Percentiles rank a stretch among this genome's conserved stretches.
These are phyloP conservation scores for Phellopilus nigrolimitatus DNA, from an alignment of 1,284 basidiomycete species.

Conservation along the genomic window DNA sequence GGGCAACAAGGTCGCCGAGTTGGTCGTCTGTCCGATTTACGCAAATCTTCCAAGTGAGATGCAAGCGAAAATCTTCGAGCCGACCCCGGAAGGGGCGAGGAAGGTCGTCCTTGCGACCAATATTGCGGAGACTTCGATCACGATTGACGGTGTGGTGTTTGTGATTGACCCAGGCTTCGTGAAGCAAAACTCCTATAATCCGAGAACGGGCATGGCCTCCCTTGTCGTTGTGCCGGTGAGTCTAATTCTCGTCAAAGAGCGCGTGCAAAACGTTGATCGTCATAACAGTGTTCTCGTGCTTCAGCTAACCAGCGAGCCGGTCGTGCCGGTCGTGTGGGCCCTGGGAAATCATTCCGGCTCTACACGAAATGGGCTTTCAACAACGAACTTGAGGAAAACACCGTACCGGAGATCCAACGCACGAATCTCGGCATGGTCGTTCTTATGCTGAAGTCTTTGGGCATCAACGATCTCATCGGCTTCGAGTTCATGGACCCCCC, in stretches of 20 bases:
- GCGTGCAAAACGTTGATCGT: slow-evolving; percentile 14
- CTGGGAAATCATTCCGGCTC: slow-evolving; percentile 96
- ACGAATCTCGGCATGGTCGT: slow-evolving; percentile 98
- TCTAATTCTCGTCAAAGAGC: slow-evolving; percentile 20
- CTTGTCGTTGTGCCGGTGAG: slow-evolving; percentile 88
- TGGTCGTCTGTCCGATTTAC: slow-evolving; percentile 97
- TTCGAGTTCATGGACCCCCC: slow-evolving; percentile 99
- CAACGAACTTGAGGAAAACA: slow-evolving; percentile 95
- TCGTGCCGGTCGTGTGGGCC: slow-evolving; percentile 94
- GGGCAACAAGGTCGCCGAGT: slow-evolving; percentile 93
- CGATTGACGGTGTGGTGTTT: slow-evolving; percentile 96
- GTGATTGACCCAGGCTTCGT: slow-evolving; percentile 98
- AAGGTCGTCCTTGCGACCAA: slow-evolving; percentile 99
- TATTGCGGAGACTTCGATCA: slow-evolving; percentile 97
- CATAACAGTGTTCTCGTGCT: slow-evolving; percentile 81
- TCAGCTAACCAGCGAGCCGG: slow-evolving; percentile 97
- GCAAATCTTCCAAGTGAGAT: slow-evolving; percentile 97
- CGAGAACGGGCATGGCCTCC: slow-evolving; percentile 94
- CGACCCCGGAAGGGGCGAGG: slow-evolving; percentile 91
- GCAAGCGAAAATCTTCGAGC: slow-evolving; percentile 99
- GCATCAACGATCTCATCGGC: slow-evolving; percentile 95
- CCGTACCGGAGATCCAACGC: slow-evolving; percentile 97
- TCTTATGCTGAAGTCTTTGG: slow-evolving; percentile 89
- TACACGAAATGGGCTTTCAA: slow-evolving; percentile 96
- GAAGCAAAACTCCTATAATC: slow-evolving; percentile 97